Conservation (phyloP, 1,284 basidiomycete genomes). For the Trichosporon coremiiforme region DNA sequence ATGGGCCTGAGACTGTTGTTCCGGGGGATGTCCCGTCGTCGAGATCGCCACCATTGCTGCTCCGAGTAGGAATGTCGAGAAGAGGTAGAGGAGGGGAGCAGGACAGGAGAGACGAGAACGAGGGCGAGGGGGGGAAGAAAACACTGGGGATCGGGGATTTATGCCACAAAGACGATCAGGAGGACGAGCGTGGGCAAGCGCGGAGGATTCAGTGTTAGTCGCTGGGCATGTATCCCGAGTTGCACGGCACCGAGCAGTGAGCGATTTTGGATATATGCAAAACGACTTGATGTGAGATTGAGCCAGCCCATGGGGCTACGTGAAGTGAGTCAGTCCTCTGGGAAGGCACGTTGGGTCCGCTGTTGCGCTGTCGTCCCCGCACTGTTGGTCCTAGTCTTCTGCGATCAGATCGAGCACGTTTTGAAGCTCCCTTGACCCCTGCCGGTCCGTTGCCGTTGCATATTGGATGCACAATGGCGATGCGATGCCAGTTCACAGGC, state of each 20-base stretch:
- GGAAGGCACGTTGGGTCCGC: background rate
- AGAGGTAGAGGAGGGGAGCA: background rate
- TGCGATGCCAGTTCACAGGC: background rate
- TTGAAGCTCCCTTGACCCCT: background rate
- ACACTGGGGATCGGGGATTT: background rate
- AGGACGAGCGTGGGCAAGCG: too few species aligned
- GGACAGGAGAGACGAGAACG: background rate
- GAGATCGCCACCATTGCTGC: slow-evolving; percentile 16
- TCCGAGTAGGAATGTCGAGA: background rate
- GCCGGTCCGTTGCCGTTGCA: background rate
- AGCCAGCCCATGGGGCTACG: background rate
- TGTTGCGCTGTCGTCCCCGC: background rate
- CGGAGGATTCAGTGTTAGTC: background rate
- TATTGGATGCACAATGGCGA: background rate
- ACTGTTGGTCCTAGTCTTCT: background rate
- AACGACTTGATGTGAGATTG: slow-evolving; percentile 6
- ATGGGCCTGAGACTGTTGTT: background rate
- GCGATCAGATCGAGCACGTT: background rate
- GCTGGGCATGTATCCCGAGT: background rate
- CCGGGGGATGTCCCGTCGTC: slow-evolving; percentile 10
- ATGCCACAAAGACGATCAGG: background rate
- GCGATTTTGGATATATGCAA: slow-evolving; percentile 8
- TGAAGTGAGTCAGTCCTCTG: too few species aligned
- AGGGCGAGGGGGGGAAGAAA: background rate
- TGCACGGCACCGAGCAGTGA: background rate